Conservation (phyloP, 192 early-diverging fungal genomes). For the Allomyces macrogynus region DNA sequence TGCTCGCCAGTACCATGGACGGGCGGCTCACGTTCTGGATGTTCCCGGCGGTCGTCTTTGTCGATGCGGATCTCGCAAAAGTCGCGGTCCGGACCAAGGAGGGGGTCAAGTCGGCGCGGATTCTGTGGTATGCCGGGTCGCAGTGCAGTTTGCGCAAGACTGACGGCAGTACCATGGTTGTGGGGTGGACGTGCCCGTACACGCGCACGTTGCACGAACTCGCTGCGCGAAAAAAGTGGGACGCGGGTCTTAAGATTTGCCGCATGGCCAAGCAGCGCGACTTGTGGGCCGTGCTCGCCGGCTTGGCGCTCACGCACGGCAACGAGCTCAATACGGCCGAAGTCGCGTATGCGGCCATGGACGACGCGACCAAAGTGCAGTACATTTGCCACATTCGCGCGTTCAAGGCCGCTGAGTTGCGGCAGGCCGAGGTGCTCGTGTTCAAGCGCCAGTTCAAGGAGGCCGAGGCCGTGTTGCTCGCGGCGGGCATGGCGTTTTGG, state of each 20-base stretch:
- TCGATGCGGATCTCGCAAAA: constrained; percentile 30
- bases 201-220: constrained; percentile 31
- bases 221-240: constrained; percentile 34
- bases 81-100: neutral
- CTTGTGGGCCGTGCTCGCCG: constrained; percentile 36
- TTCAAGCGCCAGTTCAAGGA: constrained; percentile 25
- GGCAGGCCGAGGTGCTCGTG: constrained; percentile 30
- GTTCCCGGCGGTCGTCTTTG: constrained; percentile 36
- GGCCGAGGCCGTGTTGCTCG: constrained; percentile 28
- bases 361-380: constrained; percentile 32
- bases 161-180: constrained; percentile 26
- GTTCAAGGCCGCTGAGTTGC: constrained; percentile 22
- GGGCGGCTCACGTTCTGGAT: constrained; percentile 33
- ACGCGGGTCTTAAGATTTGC: constrained; percentile 33
- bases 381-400: constrained; percentile 33
- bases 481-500: constrained; percentile 22
- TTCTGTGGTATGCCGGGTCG: constrained; percentile 25
- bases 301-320: constrained; percentile 22
- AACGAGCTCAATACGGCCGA: constrained; percentile 42
- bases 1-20: constrained; percentile 27
- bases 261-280: constrained; percentile 25
- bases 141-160: constrained; percentile 27
- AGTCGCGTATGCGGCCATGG: constrained; percentile 35
- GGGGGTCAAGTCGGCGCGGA: constrained; percentile 12
- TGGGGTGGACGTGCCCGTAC: constrained; percentile 24